Base-by-base conservation (phyloP, 371 early-diverging fungal species). In the Mortierella sp. region DNA sequence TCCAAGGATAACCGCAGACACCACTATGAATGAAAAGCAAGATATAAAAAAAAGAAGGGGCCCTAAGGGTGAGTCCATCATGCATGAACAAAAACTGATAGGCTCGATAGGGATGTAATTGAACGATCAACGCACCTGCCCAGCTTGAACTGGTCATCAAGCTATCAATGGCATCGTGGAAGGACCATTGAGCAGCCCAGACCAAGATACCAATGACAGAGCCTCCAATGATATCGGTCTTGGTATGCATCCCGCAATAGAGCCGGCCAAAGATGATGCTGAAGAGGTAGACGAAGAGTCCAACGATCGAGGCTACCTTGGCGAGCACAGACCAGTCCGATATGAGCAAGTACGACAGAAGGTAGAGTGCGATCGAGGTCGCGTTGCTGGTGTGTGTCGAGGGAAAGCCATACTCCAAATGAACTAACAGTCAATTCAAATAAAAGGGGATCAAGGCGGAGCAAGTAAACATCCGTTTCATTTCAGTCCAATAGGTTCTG, bases 341-440 rank as follows among this genome's bases (percentile, higher is more conserved):
- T n/a, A 85, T 65, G 70, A 86, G 61, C 65, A 88, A 67, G 61
- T 88, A 85, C 0, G 92, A 87, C n/a, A 91, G 78, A n/a, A 92
- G 75, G 75, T 88, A 92, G 8, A 92, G 77, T 3, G 93, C 92
- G n/a, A 94, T 89, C 13, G 93, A 90, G 65, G 91, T 83, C 13
- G 94, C 92, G 87, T 93, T 94, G 47, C 92, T 89, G 0, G 94
- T 89, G 64, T 96, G 96, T 0, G 96, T 94, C 0, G 94, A 94
- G 37, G 96, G 96, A 70, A 94, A 93, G 10, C 96, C 96, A 74
- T 93, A 96, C 81, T 96, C 96, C 47, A 80, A 53, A 45, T 80
- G 80, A 4, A 80, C 80, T 79, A 58, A 4, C 29, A 22, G 47
- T n/a, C n/a, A 26, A 5, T 6, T 37, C 16, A 43, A 8, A 41